phyloP scores from a whole-genome alignment of 257 asterid species.

The Capsicum chinense region DNA sequence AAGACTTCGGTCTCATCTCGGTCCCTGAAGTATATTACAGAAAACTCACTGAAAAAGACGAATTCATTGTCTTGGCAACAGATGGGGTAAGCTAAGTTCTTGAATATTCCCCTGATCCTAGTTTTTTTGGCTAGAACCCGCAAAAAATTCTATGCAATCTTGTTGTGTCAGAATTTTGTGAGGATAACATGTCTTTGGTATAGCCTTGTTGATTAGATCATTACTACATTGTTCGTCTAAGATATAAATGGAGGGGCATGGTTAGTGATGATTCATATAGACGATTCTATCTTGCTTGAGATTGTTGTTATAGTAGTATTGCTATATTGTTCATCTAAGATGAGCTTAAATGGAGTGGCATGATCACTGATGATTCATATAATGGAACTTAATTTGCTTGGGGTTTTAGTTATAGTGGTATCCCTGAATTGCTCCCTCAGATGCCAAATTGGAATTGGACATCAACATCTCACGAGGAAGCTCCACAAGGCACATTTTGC shows the following conservation, averaged over 20 bases:
- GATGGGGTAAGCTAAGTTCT: constrained; percentile 75
- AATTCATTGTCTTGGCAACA: constrained; percentile 80
- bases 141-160: neutral
- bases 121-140: neutral
- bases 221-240: neutral
- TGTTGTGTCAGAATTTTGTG: neutral
- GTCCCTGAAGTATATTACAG: constrained; percentile 67
- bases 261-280: neutral
- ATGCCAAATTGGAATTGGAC: neutral
- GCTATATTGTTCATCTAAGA: neutral
- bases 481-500: neutral
- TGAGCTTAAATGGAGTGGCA: neutral
- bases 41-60: constrained; percentile 66
- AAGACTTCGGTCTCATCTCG: constrained; percentile 78
- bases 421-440: neutral
- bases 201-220: neutral
- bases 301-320: neutral
- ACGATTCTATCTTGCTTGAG: neutral
- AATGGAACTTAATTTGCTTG: neutral
- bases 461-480: neutral
- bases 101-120: neutral
- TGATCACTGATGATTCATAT: neutral
- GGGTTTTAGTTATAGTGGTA: neutral
- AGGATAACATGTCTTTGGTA: neutral
- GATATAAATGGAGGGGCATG: neutral